Base-by-base conservation (phyloP, 805 yeast genomes). In the Brettanomyces nanus region DNA sequence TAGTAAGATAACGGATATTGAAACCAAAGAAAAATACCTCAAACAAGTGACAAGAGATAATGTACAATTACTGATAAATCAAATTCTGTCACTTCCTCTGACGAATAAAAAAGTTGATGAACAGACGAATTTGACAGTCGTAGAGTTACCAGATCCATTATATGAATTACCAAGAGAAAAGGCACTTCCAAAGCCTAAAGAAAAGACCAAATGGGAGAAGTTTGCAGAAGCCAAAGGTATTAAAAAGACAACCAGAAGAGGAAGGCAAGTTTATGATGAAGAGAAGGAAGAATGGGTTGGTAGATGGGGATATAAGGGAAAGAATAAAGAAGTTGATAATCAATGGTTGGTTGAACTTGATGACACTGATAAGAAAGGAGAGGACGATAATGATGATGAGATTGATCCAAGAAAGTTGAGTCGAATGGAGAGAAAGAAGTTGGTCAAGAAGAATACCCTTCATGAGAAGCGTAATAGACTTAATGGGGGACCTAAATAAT, bases 261-360 rank as follows among this genome's bases (percentile, higher is more conserved):
- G 95, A 33, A 92, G 85, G 65, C 68, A 80, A 74, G 86, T 85
- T 1, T 92, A 66, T 52, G 95, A 92, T 61, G 97, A 92, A 61
- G 92, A 74, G 23, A 65, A 75, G 22, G 89, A 90, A 36, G 89
- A 87, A 63, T 92, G 98, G 98, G 95, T 82, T 44, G 90, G 95
- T 52, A 90, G 87, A 63, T 92, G 98, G 98, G 99, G 99, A 43
- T 90, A 82, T 68, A 80, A 83, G 47, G 97, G 97, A 54, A 77
- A 77, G 63, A 92, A 92, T 63, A 90, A 92, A 65, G 75, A 77
- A 39, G 55, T 79, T 49, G 97, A 90, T 53, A 65, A 72, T 53
- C 97, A 92, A 62, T 92, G 98, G 98, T 70, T 86, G 55, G 97
- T 90, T 41, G 99, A 92, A 64, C 84, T 90, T 43, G 85, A 85